Evolutionary conservation across 2,329 filamentous ascomycete species (phyloP).

Genomic region (Phialophora verrucosa): DNA sequence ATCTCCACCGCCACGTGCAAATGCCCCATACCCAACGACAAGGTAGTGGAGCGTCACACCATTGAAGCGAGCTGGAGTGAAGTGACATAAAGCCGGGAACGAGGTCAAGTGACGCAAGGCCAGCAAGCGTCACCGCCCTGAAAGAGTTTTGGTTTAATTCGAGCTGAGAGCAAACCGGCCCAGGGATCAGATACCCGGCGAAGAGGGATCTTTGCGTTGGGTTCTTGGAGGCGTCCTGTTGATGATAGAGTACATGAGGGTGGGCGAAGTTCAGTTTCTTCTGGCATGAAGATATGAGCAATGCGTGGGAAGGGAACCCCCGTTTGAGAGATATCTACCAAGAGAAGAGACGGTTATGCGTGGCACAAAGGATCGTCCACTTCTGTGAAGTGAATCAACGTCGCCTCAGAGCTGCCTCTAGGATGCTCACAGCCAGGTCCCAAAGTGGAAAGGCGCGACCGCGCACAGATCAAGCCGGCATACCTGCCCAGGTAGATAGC

Average conservation of each 20-base stretch:
- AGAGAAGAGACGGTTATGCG: slow-evolving; percentile 1
- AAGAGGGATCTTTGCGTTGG: slow-evolving; percentile 25
- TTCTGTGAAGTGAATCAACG: not conserved
- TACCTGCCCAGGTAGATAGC: slow-evolving; percentile 3
- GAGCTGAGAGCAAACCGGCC: slow-evolving; percentile 7
- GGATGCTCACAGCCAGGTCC: not conserved
- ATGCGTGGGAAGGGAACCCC: slow-evolving; percentile 15
- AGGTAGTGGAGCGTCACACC: slow-evolving; percentile 23
- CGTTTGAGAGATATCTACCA: slow-evolving; percentile 3
- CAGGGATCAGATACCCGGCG: slow-evolving; percentile 16
- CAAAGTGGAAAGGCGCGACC: not conserved
- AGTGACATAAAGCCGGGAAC: not conserved
- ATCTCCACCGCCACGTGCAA: slow-evolving; percentile 27
- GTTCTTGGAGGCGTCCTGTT: slow-evolving; percentile 28
- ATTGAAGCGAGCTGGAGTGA: slow-evolving; percentile 5
- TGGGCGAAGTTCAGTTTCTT: slow-evolving; percentile 20
- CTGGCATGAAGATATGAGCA: slow-evolving; percentile 35
- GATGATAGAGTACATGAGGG: slow-evolving; percentile 29
- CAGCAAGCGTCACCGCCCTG: slow-evolving; percentile 28
- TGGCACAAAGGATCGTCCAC: not conserved
- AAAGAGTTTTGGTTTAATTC: slow-evolving; percentile 30
- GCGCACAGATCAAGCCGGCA: not conserved
- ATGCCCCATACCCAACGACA: slow-evolving; percentile 29
- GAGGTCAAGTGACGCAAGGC: not conserved
- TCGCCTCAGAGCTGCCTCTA: not conserved